Base-by-base conservation (phyloP, 768 basidiomycete species). In the Naganishia onofrii region DNA sequence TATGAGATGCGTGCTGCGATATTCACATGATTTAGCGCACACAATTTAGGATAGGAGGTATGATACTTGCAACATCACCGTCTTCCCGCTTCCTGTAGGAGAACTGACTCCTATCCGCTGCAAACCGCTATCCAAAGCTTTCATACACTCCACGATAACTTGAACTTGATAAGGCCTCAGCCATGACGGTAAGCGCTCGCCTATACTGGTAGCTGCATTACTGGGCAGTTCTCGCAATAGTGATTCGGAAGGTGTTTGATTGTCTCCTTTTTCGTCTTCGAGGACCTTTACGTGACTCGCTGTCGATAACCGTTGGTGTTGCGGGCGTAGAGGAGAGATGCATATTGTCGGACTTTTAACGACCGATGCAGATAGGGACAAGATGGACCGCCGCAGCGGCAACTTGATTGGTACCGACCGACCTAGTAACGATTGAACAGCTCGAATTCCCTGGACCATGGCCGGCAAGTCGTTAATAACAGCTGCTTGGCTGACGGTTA, bases 121-220 rank as follows among this genome's bases (percentile, higher is more conserved):
- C 54, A 81, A 81, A n/a, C 92, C 91, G 31, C 83, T 79, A 26
- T 82, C 77, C 19, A 95, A 83, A 9, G 93, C 90, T 23, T 87
- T 85, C 1, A 87, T 81, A 78, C 93, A 94, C 4, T 90, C 87
- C 17, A 87, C 82, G 31, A 97, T 83, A 77, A 92, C 93, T 10
- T 86, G 84, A 72, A 90, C 86, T 76, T 97, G 94, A 78, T 97
- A 97, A 0, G 93, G 92, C n/a, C 94, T 34, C 26, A 69, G 56
- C 42, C 44, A 52, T 46, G 29, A 5, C 19, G 68, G 68, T 2
- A 69, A 57, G 32, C 57, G 34, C 21, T 58, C 31, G 6, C 10
- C 13, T 29, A 55, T 13, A 34, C 32, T 55, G 54, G 3, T 55
- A 31, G 28, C 7, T 55, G 23, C 21, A 3, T 51, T 26, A 6